phyloP scores from a whole-genome alignment of 139 green algal species.

The Desmodesmus armatus region DNA sequence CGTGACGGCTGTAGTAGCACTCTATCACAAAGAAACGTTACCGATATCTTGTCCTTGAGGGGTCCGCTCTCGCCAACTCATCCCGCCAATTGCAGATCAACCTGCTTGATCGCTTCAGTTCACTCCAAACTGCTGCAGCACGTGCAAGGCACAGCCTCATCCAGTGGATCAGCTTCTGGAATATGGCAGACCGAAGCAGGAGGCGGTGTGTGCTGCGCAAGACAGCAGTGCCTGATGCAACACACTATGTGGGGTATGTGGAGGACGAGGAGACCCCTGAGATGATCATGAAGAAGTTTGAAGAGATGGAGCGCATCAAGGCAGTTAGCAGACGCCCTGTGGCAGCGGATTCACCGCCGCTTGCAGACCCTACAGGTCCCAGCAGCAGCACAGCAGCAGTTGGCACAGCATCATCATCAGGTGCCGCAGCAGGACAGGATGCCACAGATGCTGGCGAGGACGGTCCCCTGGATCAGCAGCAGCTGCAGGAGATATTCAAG shows the following conservation, averaged over 20 bases:
- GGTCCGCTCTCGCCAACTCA: too few relatives aligned
- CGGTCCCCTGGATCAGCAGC: conserved; percentile 49
- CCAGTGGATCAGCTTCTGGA: too few relatives aligned
- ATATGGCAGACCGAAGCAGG: conserved; percentile 11
- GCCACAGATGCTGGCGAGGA: background rate
- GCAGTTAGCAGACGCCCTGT: too few relatives aligned
- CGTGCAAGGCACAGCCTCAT: too few relatives aligned
- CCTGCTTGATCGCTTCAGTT: too few relatives aligned
- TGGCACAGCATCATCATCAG: background rate
- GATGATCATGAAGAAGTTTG: conserved; percentile 97
- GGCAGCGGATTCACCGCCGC: background rate
- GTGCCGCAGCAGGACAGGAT: background rate
- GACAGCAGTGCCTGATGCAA: conserved; percentile 68
- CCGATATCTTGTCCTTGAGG: too few relatives aligned
- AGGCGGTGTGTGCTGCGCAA: conserved; percentile 54
- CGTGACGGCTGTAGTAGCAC: too few relatives aligned
- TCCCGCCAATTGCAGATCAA: too few relatives aligned
- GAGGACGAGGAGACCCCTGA: conserved; percentile 96
- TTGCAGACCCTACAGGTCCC: background rate
- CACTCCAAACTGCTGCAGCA: too few relatives aligned
- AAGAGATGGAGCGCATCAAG: conserved; percentile 85
- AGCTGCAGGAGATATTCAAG: conserved; percentile 83
- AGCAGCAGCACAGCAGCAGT: background rate
- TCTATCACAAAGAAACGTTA: too few relatives aligned
- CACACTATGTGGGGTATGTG: conserved; percentile 95